A percentile compares a stretch with the other conserved stretches of the same genome.
phyloP scores from a whole-genome alignment of 192 early-diverging fungal species.

The Allomyces macrogynus region DNA sequence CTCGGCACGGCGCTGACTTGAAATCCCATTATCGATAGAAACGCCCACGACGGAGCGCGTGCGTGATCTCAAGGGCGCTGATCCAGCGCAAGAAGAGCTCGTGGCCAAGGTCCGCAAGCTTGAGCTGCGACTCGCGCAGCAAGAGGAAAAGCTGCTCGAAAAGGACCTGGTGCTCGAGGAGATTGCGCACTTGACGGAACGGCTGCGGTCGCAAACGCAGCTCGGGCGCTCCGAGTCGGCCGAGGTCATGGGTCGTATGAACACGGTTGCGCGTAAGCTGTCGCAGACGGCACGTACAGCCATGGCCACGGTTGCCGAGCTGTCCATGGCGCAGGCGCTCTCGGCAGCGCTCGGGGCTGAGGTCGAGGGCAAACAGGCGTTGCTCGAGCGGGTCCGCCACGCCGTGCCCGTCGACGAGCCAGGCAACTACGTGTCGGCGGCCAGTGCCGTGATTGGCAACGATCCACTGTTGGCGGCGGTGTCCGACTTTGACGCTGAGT shows the following conservation, averaged over 20 bases:
- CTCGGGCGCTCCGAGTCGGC: slow-evolving; percentile 22
- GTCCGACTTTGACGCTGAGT: slow-evolving; percentile 12
- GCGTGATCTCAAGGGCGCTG: background rate
- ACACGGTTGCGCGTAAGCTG: slow-evolving; percentile 29
- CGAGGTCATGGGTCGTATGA: slow-evolving; percentile 19
- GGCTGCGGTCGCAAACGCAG: slow-evolving; percentile 26
- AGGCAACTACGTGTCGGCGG: too few relatives aligned
- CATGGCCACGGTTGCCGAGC: slow-evolving; percentile 35
- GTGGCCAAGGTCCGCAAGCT: slow-evolving; percentile 24
- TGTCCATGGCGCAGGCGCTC: slow-evolving; percentile 38
- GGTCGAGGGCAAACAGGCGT: background rate
- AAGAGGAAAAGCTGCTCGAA: slow-evolving; percentile 33
- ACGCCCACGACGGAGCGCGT: background rate
- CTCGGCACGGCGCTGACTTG: too few relatives aligned
- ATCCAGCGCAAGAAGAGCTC: slow-evolving; percentile 8
- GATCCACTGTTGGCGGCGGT: background rate
- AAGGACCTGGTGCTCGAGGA: slow-evolving; percentile 37
- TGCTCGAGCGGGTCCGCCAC: too few relatives aligned
- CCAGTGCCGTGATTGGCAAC: too few relatives aligned
- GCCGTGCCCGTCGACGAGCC: too few relatives aligned
- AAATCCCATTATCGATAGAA: background rate
- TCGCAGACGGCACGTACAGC: slow-evolving; percentile 25
- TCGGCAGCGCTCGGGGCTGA: slow-evolving; percentile 10
- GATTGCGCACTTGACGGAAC: slow-evolving; percentile 21
- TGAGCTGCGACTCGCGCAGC: slow-evolving; percentile 15